Evolutionary conservation across 1,139 yeast genomes (phyloP).

Genomic region (Petasospora rhodanensis): DNA sequence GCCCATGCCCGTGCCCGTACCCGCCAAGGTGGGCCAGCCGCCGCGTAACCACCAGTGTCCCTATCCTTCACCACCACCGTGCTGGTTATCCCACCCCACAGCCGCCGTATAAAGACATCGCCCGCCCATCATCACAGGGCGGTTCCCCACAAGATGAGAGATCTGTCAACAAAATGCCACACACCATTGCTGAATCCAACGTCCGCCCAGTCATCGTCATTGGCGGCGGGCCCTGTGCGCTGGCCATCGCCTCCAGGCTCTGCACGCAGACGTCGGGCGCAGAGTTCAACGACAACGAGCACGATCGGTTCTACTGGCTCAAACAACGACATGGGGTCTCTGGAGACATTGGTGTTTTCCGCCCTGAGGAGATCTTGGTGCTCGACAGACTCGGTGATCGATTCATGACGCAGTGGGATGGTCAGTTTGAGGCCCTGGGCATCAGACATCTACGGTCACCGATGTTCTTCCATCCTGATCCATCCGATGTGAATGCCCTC

Average conservation of each 20-base stretch:
- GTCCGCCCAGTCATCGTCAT: constrained; percentile 2
- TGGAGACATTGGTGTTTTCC: constrained; percentile 1
- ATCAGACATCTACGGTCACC: constrained; percentile 45
- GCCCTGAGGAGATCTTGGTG: constrained; percentile 10
- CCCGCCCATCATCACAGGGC: too few species aligned
- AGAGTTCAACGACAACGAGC: constrained; percentile 12
- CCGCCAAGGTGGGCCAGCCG: too few species aligned
- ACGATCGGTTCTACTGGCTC: constrained; percentile 13
- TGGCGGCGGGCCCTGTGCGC: constrained; percentile 5
- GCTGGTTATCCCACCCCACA: too few species aligned
- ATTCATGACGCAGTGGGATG: constrained; percentile 40
- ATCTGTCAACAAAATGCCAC: too few species aligned
- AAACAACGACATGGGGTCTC: constrained; percentile 1
- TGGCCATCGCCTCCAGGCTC: constrained; percentile 3
- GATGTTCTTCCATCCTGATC: constrained; percentile 49
- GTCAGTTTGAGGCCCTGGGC: constrained; percentile 39
- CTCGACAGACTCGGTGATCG: constrained; percentile 6
- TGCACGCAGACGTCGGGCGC: constrained; percentile 10
- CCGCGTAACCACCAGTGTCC: too few species aligned
- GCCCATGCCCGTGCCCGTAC: too few species aligned
- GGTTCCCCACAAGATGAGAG: too few species aligned
- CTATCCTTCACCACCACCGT: too few species aligned
- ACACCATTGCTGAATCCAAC: too few species aligned
- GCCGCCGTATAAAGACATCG: too few species aligned
- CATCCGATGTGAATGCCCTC: constrained; percentile 41